Percentiles rank a stretch among this genome's conserved stretches.
phyloP scores from a whole-genome alignment of 768 basidiomycete species.

The Panus rudis region DNA sequence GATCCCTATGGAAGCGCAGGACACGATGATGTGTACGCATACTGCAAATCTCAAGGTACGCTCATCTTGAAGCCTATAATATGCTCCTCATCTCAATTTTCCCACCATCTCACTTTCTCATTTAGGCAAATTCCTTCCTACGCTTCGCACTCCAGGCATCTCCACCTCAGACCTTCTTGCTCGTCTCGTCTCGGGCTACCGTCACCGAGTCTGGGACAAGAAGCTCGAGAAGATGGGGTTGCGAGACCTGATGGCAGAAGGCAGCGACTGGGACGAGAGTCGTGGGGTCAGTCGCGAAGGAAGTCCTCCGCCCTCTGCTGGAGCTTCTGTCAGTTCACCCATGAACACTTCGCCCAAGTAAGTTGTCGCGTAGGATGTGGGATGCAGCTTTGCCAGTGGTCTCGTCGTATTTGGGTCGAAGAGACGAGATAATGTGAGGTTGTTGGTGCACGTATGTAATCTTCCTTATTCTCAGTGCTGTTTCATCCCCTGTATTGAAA shows the following conservation, averaged over 20 bases:
- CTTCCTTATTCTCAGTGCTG: no score
- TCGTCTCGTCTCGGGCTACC: slow-evolving; percentile 84
- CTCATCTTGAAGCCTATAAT: background rate
- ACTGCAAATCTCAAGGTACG: slow-evolving; percentile 74
- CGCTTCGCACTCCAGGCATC: slow-evolving; percentile 87
- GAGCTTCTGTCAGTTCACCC: no score
- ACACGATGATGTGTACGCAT: slow-evolving; percentile 79
- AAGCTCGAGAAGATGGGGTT: slow-evolving; percentile 89
- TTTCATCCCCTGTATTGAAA: no score
- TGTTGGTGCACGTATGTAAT: no score
- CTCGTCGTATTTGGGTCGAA: no score
- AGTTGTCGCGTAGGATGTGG: no score
- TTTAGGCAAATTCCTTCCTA: slow-evolving; percentile 90
- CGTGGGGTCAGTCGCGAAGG: slow-evolving; percentile 10
- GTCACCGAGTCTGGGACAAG: slow-evolving; percentile 77
- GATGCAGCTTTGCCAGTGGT: no score
- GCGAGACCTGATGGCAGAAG: slow-evolving; percentile 61
- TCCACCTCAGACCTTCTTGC: slow-evolving; percentile 92
- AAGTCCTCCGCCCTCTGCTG: no score
- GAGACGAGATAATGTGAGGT: no score
- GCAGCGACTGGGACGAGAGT: slow-evolving; percentile 26
- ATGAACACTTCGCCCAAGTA: no score
- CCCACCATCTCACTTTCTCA: background rate
- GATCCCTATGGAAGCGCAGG: slow-evolving; percentile 77
- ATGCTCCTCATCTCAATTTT: background rate